Conservation (phyloP, 2,329 filamentous ascomycete species). For the Diaporthe humulicola region DNA sequence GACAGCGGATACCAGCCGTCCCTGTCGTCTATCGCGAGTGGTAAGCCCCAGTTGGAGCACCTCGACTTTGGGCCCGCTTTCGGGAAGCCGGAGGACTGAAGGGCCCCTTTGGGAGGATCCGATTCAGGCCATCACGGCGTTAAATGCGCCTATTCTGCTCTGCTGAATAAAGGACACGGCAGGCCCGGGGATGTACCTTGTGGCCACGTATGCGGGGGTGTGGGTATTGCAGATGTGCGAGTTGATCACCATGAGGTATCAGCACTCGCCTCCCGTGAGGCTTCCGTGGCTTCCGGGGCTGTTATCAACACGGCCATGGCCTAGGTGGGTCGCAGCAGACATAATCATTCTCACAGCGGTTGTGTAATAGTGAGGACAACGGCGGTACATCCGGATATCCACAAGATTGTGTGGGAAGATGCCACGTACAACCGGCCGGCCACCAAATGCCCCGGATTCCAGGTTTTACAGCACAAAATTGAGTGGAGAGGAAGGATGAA, state of each 20-base stretch:
- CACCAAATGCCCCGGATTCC: neutral
- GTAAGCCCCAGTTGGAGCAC: neutral
- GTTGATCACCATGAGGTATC: neutral
- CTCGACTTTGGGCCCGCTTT: slow-evolving; percentile 2
- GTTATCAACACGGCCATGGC: neutral
- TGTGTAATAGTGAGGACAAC: neutral
- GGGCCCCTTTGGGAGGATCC: neutral
- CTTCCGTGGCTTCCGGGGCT: neutral
- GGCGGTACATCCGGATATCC: neutral
- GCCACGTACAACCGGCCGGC: neutral
- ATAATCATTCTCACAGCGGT: neutral
- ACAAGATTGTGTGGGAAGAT: neutral
- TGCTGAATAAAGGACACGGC: neutral
- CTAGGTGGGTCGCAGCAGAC: neutral
- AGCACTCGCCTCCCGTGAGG: neutral
- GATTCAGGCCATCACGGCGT: neutral
- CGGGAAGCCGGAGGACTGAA: neutral
- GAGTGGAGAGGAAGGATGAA: neutral
- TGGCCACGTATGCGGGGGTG: neutral
- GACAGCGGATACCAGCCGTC: slow-evolving; percentile 28
- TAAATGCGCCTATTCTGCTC: neutral
- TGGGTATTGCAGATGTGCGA: neutral
- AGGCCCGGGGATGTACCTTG: neutral
- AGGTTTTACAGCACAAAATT: neutral
- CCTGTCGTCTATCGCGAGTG: neutral